These are phyloP conservation scores for Iris pallida DNA, from an alignment of 116 monocot genomes.

Conservation along the genomic window DNA sequence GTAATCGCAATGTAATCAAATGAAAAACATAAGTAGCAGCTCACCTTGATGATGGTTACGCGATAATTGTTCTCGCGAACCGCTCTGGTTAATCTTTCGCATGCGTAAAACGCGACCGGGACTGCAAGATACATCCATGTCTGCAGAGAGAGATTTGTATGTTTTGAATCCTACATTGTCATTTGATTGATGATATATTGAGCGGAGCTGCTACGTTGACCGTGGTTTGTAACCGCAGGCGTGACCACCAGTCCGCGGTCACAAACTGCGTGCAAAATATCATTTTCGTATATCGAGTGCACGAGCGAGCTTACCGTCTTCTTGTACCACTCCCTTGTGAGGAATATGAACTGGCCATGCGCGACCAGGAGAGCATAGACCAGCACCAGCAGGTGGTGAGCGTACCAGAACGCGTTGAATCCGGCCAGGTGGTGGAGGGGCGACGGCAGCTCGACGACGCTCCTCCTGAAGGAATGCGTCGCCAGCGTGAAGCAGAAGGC, in stretches of 20 bases:
- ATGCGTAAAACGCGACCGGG: conserved; percentile 47
- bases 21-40: conserved; percentile 3
- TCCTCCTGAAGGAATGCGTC: conserved; percentile 79
- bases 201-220: too few relatives aligned
- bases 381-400: conserved; percentile 73
- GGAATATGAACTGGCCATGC: conserved; percentile 70
- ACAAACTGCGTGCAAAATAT: too few relatives aligned
- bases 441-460: conserved; percentile 71
- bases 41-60: conserved; percentile 76
- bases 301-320: conserved; percentile 42
- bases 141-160: conserved; percentile 36
- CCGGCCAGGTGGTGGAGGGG: conserved; percentile 76
- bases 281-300: neutral
- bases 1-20: too few relatives aligned
- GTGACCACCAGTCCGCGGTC: neutral
- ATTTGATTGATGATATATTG: neutral
- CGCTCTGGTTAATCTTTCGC: conserved; percentile 74
- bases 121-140: conserved; percentile 75
- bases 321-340: conserved; percentile 74
- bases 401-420: conserved; percentile 97
- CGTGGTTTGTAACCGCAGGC: too few relatives aligned
- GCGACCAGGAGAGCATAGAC: conserved; percentile 65
- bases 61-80: conserved; percentile 60
- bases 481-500: conserved; percentile 80
- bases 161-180: neutral